phyloP scores from a whole-genome alignment of 2,329 filamentous ascomycete species.

The Alternaria conjuncta region DNA sequence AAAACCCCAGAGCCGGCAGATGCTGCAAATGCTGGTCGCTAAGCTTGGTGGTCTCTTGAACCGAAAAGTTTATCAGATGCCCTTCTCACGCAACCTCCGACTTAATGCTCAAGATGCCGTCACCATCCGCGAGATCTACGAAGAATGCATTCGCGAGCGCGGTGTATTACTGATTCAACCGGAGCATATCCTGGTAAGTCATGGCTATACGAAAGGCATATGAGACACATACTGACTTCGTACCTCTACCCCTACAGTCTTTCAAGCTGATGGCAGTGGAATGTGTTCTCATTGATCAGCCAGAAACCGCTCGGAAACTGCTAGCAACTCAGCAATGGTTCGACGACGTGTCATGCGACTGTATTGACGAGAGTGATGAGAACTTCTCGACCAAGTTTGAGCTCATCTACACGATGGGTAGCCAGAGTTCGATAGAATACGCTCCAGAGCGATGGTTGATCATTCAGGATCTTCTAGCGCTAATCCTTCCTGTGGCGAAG shows the following conservation, averaged over 20 bases:
- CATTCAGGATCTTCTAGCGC: slow-evolving; percentile 60
- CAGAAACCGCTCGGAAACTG: slow-evolving; percentile 43
- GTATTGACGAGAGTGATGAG: slow-evolving; percentile 72
- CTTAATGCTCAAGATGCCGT: slow-evolving; percentile 42
- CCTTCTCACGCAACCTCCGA: slow-evolving; percentile 62
- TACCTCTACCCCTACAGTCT: slow-evolving; percentile 45
- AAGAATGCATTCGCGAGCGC: slow-evolving; percentile 56
- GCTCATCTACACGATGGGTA: slow-evolving; percentile 67
- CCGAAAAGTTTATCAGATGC: slow-evolving; percentile 63
- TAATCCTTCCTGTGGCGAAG: slow-evolving; percentile 49
- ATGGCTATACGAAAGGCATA: background rate
- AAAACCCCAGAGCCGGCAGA: slow-evolving; percentile 67
- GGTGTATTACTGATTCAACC: slow-evolving; percentile 68
- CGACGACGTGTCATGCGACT: slow-evolving; percentile 56
- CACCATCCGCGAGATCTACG: slow-evolving; percentile 49
- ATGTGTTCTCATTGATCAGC: slow-evolving; percentile 44
- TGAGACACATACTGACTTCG: background rate
- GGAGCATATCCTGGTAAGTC: slow-evolving; percentile 60
- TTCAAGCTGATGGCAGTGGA: slow-evolving; percentile 69
- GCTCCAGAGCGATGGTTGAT: slow-evolving; percentile 63
- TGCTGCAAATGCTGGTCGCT: slow-evolving; percentile 61
- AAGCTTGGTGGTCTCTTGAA: slow-evolving; percentile 64
- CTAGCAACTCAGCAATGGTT: slow-evolving; percentile 56
- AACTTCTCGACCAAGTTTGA: slow-evolving; percentile 67
- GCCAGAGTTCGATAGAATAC: slow-evolving; percentile 58